Percentiles rank a stretch among this genome's conserved stretches.
These are phyloP conservation scores for Scheffersomyces stipitis DNA, from an alignment of 805 yeast species.

Conservation along the genomic window DNA sequence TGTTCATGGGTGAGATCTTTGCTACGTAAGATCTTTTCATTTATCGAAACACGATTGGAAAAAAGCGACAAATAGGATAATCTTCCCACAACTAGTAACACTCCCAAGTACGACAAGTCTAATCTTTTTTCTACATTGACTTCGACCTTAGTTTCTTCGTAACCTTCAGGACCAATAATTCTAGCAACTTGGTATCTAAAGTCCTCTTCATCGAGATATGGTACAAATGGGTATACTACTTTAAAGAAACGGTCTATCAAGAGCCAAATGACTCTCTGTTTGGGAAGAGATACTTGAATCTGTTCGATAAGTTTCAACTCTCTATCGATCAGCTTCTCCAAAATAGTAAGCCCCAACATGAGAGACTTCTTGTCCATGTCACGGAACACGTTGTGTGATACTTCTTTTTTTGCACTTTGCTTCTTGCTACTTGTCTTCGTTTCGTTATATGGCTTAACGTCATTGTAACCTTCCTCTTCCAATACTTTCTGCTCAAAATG, in stretches of 20 bases:
- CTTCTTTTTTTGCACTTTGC: background rate
- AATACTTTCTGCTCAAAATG: background rate
- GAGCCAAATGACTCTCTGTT: conserved; percentile 7
- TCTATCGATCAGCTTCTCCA: background rate
- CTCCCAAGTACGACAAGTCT: background rate
- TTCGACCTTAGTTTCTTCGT: conserved; percentile 15
- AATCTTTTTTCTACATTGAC: conserved; percentile 11
- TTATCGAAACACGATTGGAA: background rate
- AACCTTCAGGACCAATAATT: background rate
- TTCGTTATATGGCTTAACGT: background rate
- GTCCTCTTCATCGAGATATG: conserved; percentile 19
- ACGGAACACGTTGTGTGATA: background rate
- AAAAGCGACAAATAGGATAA: background rate
- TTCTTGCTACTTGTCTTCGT: background rate
- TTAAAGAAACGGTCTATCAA: conserved; percentile 15
- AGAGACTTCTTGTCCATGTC: background rate
- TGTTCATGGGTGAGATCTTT: background rate
- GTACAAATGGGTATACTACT: conserved; percentile 15
- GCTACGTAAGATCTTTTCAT: background rate
- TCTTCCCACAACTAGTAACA: background rate
- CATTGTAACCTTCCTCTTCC: background rate
- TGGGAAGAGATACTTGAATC: conserved; percentile 8
- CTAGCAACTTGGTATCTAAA: background rate
- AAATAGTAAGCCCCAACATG: background rate
- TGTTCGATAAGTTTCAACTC: background rate